Evolutionary conservation across 352 stramenopile genomes (phyloP).

Genomic region (Phytophthora sp.): DNA sequence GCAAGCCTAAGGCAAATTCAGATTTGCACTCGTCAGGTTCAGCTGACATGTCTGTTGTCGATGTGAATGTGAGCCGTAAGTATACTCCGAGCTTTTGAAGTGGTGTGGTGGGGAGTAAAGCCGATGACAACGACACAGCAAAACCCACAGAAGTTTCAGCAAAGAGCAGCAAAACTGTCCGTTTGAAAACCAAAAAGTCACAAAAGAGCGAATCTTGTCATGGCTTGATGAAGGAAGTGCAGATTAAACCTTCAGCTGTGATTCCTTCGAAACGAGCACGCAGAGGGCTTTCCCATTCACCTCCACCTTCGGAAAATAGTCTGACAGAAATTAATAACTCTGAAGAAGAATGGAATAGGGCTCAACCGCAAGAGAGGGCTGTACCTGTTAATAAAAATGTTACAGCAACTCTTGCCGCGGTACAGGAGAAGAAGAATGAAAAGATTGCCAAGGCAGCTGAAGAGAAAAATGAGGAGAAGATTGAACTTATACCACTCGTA

Average conservation of each 20-base stretch:
- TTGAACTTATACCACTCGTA: background rate
- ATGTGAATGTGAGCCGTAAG: background rate
- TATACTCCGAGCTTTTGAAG: background rate
- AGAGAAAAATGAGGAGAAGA: background rate
- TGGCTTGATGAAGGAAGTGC: background rate
- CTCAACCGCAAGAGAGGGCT: background rate
- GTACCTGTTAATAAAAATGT: background rate
- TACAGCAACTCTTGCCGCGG: too few relatives aligned
- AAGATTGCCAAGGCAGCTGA: background rate
- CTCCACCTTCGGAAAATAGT: background rate
- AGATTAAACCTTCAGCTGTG: too few relatives aligned
- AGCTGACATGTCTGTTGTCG: background rate
- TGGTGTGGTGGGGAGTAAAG: background rate
- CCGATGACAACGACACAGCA: background rate
- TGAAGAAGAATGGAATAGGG: background rate
- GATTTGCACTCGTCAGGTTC: background rate
- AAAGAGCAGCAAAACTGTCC: background rate
- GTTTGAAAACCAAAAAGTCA: background rate
- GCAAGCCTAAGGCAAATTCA: background rate
- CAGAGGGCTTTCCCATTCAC: background rate
- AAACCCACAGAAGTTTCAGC: background rate
- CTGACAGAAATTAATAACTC: conserved; percentile 1
- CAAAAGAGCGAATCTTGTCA: background rate
- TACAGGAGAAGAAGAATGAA: too few relatives aligned
- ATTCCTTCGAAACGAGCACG: background rate